Evolutionary conservation across 257 asterid genomes (phyloP).

Genomic region (Ehretia macrophylla): DNA sequence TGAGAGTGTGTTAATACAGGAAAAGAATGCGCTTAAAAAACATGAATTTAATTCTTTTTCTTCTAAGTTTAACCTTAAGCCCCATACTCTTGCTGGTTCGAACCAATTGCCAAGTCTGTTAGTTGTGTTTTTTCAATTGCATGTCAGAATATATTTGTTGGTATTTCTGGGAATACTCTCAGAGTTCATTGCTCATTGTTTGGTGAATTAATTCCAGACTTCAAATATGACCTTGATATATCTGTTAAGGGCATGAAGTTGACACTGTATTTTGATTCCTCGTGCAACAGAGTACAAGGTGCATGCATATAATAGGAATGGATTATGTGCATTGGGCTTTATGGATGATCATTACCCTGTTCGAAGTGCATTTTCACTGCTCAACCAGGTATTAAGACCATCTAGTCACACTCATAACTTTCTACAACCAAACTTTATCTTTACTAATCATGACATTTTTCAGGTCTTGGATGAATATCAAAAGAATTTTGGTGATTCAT

Average conservation of each 20-base stretch:
- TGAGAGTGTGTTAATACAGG: too few relatives aligned
- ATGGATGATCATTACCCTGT: slow-evolving; percentile 96
- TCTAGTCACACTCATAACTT: not conserved
- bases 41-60: too few relatives aligned
- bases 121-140: too few relatives aligned
- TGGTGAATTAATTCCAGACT: too few relatives aligned
- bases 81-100: too few relatives aligned
- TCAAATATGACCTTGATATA: not conserved
- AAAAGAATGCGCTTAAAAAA: too few relatives aligned
- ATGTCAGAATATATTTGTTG: too few relatives aligned
- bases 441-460: slow-evolving; percentile 9
- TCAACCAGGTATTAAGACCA: slow-evolving; percentile 62
- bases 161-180: too few relatives aligned
- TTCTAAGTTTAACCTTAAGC: too few relatives aligned
- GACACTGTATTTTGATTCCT: not conserved
- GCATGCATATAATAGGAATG: slow-evolving; percentile 76
- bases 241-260: not conserved
- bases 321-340: slow-evolving; percentile 75
- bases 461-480: slow-evolving; percentile 86
- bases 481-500: slow-evolving; percentile 81
- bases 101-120: too few relatives aligned
- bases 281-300: slow-evolving; percentile 67
- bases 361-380: slow-evolving; percentile 86
- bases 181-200: too few relatives aligned
- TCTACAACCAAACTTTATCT: not conserved